A percentile compares a stretch with the other conserved stretches of the same genome.
Conservation (phyloP, 352 stramenopile genomes). For the Stramenopiles sp. region DNA sequence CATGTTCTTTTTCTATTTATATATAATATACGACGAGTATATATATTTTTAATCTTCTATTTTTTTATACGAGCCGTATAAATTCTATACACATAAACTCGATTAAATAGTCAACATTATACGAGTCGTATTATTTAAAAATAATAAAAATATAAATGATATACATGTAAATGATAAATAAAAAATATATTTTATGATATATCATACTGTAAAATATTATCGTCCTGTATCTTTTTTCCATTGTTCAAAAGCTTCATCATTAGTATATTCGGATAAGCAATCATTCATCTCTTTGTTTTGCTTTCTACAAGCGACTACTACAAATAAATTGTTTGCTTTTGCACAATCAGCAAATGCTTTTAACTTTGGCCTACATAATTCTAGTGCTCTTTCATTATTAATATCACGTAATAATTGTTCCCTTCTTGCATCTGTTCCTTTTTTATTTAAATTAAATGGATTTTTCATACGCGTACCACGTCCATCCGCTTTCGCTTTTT, state of each 20-base stretch:
- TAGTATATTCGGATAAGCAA: not conserved
- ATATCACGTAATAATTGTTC: not conserved
- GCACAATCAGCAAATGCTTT: conserved; percentile 8
- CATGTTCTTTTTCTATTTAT: too few relatives aligned
- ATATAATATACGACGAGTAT: too few relatives aligned
- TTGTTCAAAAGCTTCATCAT: conserved; percentile 7
- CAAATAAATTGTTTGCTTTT: not conserved
- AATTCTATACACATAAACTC: too few relatives aligned
- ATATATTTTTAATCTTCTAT: too few relatives aligned
- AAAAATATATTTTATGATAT: too few relatives aligned
- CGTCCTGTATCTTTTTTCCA: not conserved
- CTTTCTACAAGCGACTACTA: not conserved
- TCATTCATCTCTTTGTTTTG: conserved; percentile 7
- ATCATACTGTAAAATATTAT: too few relatives aligned
- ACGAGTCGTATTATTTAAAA: too few relatives aligned
- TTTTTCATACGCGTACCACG: not conserved
- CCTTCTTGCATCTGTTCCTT: not conserved
- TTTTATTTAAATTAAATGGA: not conserved
- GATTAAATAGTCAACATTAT: too few relatives aligned
- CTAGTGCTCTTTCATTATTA: not conserved
- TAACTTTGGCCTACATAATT: not conserved
- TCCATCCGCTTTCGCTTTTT: not conserved
- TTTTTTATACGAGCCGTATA: too few relatives aligned
- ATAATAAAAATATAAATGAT: too few relatives aligned
- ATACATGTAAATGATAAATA: too few relatives aligned